A percentile compares a stretch with the other conserved stretches of the same genome.
Conservation (phyloP, 768 basidiomycete genomes). For the Pleurotus tuoliensis region DNA sequence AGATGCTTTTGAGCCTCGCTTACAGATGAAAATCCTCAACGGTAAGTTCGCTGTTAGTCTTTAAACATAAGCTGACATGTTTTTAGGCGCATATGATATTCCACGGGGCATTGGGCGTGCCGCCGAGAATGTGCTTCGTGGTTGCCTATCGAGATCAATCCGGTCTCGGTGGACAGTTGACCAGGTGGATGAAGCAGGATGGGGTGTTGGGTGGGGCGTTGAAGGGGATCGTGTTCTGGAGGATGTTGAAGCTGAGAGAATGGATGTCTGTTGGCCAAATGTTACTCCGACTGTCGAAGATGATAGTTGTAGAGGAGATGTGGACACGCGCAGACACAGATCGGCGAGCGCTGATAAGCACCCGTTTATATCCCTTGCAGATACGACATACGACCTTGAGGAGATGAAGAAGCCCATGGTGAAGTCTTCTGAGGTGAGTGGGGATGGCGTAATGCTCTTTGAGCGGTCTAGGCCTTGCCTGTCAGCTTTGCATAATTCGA, state of each 20-base stretch:
- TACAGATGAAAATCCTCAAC: constrained; percentile 88
- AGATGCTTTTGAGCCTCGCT: constrained; percentile 86
- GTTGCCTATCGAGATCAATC: constrained; percentile 71
- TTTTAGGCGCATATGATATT: constrained; percentile 58
- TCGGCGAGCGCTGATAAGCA: neutral
- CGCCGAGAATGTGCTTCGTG: constrained; percentile 66
- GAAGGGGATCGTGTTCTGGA: constrained; percentile 43
- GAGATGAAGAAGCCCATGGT: neutral
- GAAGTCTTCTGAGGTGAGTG: neutral
- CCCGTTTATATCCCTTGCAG: constrained; percentile 1
- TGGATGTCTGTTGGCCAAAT: neutral
- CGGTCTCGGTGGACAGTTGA: constrained; percentile 73
- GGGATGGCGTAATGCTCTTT: neutral
- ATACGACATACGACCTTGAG: neutral
- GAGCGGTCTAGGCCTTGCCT: constrained; percentile 2
- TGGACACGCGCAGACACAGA: neutral
- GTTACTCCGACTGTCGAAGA: neutral
- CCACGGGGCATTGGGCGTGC: constrained; percentile 55
- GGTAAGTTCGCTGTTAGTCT: constrained; percentile 39
- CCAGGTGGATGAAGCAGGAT: constrained; percentile 75
- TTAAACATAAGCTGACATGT: too few relatives aligned
- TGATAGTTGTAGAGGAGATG: neutral
- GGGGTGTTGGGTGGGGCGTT: constrained; percentile 71
- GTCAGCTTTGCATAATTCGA: constrained; percentile 6
- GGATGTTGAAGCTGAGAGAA: constrained; percentile 13